A percentile compares a stretch with the other conserved stretches of the same genome.
These are phyloP conservation scores for Coprinopsis marcescibilis DNA, from an alignment of 768 basidiomycete genomes.

Conservation along the genomic window DNA sequence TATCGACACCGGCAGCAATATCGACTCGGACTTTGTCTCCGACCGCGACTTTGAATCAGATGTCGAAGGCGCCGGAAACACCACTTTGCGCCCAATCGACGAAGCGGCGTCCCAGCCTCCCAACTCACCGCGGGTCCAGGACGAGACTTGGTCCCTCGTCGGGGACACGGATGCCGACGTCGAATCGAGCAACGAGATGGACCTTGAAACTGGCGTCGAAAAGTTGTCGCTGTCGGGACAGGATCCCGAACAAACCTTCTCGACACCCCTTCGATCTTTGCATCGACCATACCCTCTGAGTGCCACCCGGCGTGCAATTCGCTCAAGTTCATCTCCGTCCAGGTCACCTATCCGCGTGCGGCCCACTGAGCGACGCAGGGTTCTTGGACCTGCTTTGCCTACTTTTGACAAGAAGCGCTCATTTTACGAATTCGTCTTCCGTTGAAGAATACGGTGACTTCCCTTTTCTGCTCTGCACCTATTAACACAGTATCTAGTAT, in stretches of 20 bases:
- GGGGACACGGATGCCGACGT: slow-evolving; percentile 14
- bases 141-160: slow-evolving; percentile 16
- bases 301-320: slow-evolving; percentile 20
- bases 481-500: too few species aligned
- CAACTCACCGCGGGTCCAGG: slow-evolving; percentile 15
- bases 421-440: slow-evolving; percentile 8
- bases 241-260: slow-evolving; percentile 14
- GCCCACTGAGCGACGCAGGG: slow-evolving; percentile 15
- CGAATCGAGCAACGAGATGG: slow-evolving; percentile 15
- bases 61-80: slow-evolving; percentile 32
- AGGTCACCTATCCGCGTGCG: slow-evolving; percentile 44
- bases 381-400: not conserved
- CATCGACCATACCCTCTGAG: slow-evolving; percentile 25
- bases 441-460: not conserved
- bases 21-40: slow-evolving; percentile 49
- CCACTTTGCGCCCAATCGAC: slow-evolving; percentile 25
- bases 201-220: slow-evolving; percentile 1
- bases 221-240: slow-evolving; percentile 1
- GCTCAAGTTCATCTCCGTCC: slow-evolving; percentile 49
- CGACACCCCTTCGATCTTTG: slow-evolving; percentile 16
- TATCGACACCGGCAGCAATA: slow-evolving; percentile 39
- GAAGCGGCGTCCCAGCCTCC: slow-evolving; percentile 21
- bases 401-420: not conserved
- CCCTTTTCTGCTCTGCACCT: too few species aligned
- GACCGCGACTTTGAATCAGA: slow-evolving; percentile 47